Percentiles rank a stretch among this genome's conserved stretches.
Evolutionary conservation across 768 basidiomycete genomes (phyloP).

Genomic region (Ramaria sp.): DNA sequence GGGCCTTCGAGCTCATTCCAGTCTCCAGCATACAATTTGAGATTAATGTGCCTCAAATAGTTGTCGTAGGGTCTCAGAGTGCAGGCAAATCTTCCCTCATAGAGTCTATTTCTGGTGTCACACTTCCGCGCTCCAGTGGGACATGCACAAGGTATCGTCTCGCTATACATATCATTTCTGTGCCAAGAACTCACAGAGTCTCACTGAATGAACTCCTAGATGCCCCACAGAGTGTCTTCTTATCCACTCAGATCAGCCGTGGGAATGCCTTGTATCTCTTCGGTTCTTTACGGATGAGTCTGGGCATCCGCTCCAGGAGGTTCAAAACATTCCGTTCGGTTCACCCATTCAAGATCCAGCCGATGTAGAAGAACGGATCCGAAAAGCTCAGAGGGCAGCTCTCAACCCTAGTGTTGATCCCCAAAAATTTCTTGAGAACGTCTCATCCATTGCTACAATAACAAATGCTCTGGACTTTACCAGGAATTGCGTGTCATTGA

Average conservation of each 20-base stretch:
- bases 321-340: conserved; percentile 34
- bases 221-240: conserved; percentile 52
- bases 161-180: not conserved
- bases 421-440: not conserved
- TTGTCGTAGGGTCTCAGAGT: conserved; percentile 62
- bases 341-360: conserved; percentile 36
- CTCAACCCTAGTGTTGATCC: conserved; percentile 6
- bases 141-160: conserved; percentile 56
- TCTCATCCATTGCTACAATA: not conserved
- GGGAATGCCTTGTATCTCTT: conserved; percentile 44
- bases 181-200: not conserved
- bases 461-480: conserved; percentile 31
- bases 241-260: conserved; percentile 26
- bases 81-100: conserved; percentile 73
- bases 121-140: conserved; percentile 55
- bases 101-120: conserved; percentile 66
- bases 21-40: conserved; percentile 48
- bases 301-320: conserved; percentile 14
- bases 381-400: conserved; percentile 7
- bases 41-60: conserved; percentile 64
- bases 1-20: not conserved
- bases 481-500: conserved; percentile 42
- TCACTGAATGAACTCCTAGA: conserved; percentile 19
- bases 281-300: conserved; percentile 30
- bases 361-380: conserved; percentile 53